Percentiles rank a stretch among this genome's conserved stretches.
These are phyloP conservation scores for Citrus sp. DNA, from an alignment of 345 rosid species.

Conservation along the genomic window DNA sequence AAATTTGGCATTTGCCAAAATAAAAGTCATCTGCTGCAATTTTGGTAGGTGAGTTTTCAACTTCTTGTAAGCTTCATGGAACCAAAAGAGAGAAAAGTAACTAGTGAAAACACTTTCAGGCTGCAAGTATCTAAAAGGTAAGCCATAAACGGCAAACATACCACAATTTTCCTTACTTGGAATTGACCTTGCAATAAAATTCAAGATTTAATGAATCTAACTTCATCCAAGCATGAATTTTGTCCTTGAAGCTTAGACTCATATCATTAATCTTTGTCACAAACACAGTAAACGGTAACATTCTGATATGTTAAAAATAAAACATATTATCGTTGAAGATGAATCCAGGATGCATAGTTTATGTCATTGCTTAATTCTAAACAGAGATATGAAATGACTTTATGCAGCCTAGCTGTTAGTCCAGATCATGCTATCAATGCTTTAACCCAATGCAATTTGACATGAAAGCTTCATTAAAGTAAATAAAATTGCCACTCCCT, in stretches of 20 bases:
- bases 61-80: no score
- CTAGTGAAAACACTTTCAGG: background rate
- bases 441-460: slow-evolving; percentile 30
- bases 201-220: background rate
- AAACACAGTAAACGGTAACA: background rate
- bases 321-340: background rate
- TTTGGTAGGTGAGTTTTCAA: background rate
- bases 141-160: no score
- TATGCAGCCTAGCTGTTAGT: slow-evolving; percentile 21
- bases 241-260: background rate
- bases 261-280: background rate
- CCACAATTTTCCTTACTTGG: no score
- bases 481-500: background rate
- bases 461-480: background rate
- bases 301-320: no score
- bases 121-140: background rate
- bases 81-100: background rate
- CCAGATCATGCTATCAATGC: slow-evolving; percentile 51
- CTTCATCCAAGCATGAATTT: background rate
- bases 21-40: no score
- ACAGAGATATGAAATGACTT: slow-evolving; percentile 25
- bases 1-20: no score
- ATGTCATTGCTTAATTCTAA: background rate
- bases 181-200: background rate
- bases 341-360: background rate